Percentiles rank a stretch among this genome's conserved stretches.
Evolutionary conservation across 2,329 filamentous ascomycete species (phyloP).

Genomic region (Cladosporium velox): DNA sequence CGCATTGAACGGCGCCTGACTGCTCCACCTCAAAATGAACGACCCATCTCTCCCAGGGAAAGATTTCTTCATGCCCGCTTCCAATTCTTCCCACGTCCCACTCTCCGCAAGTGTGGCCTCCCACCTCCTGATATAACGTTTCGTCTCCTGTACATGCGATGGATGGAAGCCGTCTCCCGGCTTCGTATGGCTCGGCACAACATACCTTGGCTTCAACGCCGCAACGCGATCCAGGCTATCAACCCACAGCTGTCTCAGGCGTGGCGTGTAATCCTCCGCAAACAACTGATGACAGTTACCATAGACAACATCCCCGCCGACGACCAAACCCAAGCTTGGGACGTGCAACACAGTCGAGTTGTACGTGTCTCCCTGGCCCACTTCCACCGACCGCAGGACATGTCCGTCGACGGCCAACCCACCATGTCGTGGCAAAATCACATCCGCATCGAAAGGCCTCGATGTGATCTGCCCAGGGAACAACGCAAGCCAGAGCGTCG

Average conservation of each 20-base stretch:
- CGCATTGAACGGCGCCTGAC: not conserved
- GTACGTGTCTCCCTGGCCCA: not conserved
- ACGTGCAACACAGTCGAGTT: not conserved
- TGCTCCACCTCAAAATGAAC: not conserved
- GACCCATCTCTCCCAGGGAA: not conserved
- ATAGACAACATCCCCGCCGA: not conserved
- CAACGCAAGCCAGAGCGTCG: not conserved
- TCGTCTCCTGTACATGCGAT: not conserved
- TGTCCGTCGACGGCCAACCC: not conserved
- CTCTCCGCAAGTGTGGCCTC: not conserved
- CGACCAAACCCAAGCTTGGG: not conserved
- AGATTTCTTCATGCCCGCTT: not conserved
- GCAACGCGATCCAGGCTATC: not conserved
- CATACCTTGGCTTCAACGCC: not conserved
- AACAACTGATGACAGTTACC: not conserved
- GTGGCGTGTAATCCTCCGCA: not conserved
- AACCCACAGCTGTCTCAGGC: not conserved
- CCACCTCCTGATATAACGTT: not conserved
- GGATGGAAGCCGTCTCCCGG: not conserved
- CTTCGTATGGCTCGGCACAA: not conserved
- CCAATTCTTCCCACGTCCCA: not conserved
- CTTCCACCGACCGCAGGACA: not conserved
- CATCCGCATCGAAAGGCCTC: not conserved
- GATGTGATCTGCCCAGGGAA: not conserved
- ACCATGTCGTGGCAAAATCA: not conserved